phyloP scores from a whole-genome alignment of 2,329 filamentous ascomycete species.

The Beauveria varroae region DNA sequence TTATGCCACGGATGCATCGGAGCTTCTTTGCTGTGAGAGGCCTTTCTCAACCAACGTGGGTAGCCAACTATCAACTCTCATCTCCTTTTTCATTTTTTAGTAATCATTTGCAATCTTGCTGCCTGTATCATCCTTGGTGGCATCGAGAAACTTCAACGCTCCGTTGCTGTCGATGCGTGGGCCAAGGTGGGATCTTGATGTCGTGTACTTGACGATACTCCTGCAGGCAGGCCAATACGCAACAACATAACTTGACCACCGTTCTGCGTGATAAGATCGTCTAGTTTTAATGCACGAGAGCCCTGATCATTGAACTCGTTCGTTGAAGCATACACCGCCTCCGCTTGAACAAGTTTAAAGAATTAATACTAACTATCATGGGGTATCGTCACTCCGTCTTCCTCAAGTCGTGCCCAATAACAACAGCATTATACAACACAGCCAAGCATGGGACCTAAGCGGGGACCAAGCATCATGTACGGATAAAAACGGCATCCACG shows the following conservation, averaged over 20 bases:
- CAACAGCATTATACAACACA: neutral
- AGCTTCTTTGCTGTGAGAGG: too few species aligned
- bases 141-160: too few species aligned
- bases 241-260: too few species aligned
- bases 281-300: too few species aligned
- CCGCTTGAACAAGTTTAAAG: neutral
- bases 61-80: too few species aligned
- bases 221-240: neutral
- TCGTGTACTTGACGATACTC: neutral
- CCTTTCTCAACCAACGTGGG: too few species aligned
- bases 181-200: neutral
- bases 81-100: too few species aligned
- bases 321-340: neutral
- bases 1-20: too few species aligned
- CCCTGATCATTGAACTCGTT: too few species aligned
- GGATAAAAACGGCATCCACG: neutral
- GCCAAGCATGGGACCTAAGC: neutral
- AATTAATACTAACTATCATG: conserved; percentile 8
- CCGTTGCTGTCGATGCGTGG: neutral
- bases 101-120: too few species aligned
- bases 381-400: conserved; percentile 11
- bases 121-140: too few species aligned
- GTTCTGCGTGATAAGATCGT: too few species aligned
- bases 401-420: conserved; percentile 1
- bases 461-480: neutral